These are phyloP conservation scores for Aspergillus sp. DNA, from an alignment of 2,329 filamentous ascomycete species.

Conservation along the genomic window DNA sequence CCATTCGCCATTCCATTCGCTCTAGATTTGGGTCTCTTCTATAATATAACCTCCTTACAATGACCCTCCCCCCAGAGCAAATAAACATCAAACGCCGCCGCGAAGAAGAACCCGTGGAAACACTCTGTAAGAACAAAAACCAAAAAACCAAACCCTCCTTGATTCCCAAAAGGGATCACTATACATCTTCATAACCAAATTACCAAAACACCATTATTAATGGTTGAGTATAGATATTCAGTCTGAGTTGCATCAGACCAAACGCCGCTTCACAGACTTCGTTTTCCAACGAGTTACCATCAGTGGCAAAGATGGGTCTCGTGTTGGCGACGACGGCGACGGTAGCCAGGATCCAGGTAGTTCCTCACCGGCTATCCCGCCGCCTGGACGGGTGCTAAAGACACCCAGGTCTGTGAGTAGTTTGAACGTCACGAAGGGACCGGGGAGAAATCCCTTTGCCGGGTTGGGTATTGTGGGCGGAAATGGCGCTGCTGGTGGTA, in stretches of 20 bases:
- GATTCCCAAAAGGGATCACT: constrained; percentile 7
- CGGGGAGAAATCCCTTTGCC: constrained; percentile 8
- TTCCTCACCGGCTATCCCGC: background rate
- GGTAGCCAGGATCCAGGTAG: constrained; percentile 12
- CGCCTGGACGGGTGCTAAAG: background rate
- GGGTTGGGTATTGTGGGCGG: background rate
- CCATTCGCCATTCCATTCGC: background rate
- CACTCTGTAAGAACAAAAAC: constrained; percentile 37
- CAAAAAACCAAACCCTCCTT: constrained; percentile 1
- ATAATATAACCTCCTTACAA: constrained; percentile 12
- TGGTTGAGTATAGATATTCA: constrained; percentile 35
- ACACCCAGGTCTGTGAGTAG: constrained; percentile 25
- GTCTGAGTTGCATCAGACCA: constrained; percentile 38
- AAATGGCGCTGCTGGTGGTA: constrained; percentile 2
- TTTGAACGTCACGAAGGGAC: constrained; percentile 13
- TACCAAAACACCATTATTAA: constrained; percentile 4
- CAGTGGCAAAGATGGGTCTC: constrained; percentile 3
- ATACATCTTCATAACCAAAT: constrained; percentile 1
- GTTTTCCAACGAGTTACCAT: constrained; percentile 38
- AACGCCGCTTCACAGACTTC: constrained; percentile 44
- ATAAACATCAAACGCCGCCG: constrained; percentile 52
- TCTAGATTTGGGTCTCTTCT: background rate
- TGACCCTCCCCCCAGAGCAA: constrained; percentile 44
- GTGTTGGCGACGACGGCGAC: constrained; percentile 1
- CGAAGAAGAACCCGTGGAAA: constrained; percentile 51